A percentile compares a stretch with the other conserved stretches of the same genome.
Conservation (phyloP, 75 land plant species). For the Gnetum montanum region DNA sequence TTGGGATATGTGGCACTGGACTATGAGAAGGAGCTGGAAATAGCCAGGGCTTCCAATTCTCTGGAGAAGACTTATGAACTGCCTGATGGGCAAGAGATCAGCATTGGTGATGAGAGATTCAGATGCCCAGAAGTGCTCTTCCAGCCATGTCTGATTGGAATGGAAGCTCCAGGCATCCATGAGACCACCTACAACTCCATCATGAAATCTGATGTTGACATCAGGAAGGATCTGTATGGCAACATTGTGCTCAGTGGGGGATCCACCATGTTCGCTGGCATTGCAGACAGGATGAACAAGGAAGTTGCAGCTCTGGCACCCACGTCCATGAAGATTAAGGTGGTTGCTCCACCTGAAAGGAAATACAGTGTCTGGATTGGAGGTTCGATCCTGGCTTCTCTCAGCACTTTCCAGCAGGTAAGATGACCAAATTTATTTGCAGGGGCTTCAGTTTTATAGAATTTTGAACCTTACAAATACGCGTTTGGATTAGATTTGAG, state of each 20-base stretch:
- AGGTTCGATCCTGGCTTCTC: conserved; percentile 33
- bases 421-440: too few species aligned
- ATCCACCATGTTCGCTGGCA: conserved; percentile 46
- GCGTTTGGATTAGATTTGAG: too few species aligned
- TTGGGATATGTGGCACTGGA: conserved; percentile 16
- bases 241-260: conserved; percentile 54
- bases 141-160: conserved; percentile 42
- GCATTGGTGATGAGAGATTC: conserved; percentile 42
- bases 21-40: conserved; percentile 26
- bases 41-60: conserved; percentile 12
- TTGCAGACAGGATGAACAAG: conserved; percentile 38
- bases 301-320: conserved; percentile 50
- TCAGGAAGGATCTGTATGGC: conserved; percentile 40
- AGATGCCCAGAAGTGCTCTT: conserved; percentile 45
- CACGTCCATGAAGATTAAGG: conserved; percentile 42
- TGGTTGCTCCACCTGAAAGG: conserved; percentile 50
- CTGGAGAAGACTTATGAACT: conserved; percentile 40
- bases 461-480: too few species aligned
- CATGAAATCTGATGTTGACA: conserved; percentile 52
- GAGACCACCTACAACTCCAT: conserved; percentile 48
- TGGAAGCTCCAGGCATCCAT: conserved; percentile 47
- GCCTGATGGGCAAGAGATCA: conserved; percentile 33
- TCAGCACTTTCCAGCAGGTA: conserved; percentile 45
- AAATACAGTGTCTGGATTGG: conserved; percentile 44
- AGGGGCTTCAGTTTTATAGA: too few species aligned